phyloP scores from a whole-genome alignment of 441 rosid genomes.

The Viola pubescens region DNA sequence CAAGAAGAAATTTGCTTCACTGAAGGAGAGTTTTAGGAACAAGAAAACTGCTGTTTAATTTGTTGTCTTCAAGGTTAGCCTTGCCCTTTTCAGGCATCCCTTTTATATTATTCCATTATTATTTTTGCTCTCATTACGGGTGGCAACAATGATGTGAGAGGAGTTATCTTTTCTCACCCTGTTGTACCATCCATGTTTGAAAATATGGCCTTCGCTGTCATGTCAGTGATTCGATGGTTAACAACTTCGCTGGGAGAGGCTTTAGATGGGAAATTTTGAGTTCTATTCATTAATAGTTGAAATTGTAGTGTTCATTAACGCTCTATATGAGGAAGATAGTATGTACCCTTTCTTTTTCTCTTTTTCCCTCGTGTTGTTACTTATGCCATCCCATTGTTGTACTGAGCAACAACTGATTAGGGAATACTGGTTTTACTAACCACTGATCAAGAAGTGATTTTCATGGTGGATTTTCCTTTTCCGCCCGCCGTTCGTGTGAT shows the following conservation, averaged over 20 bases:
- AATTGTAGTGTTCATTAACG: background rate
- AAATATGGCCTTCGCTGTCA: background rate
- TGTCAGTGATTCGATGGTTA: background rate
- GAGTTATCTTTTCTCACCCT: background rate
- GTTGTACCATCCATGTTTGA: background rate
- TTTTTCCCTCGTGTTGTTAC: too few relatives aligned
- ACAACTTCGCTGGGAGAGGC: constrained; percentile 1
- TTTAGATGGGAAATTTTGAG: constrained; percentile 10
- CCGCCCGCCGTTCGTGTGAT: too few relatives aligned
- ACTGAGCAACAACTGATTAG: too few relatives aligned
- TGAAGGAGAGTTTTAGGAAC: constrained; percentile 79
- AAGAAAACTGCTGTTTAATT: constrained; percentile 50
- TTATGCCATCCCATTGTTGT: too few relatives aligned
- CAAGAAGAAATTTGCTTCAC: constrained; percentile 76
- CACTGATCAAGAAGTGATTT: too few relatives aligned
- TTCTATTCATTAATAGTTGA: background rate
- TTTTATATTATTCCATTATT: too few relatives aligned
- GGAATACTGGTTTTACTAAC: too few relatives aligned
- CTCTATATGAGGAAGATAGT: too few relatives aligned
- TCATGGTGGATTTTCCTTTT: too few relatives aligned
- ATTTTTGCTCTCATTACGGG: too few relatives aligned
- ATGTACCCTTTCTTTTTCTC: too few relatives aligned
- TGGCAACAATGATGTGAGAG: background rate
- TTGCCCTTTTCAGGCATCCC: background rate
- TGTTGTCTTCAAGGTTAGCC: background rate